These are phyloP conservation scores for Fraxinus latifolia DNA, from an alignment of 305 asterid species.

Conservation along the genomic window DNA sequence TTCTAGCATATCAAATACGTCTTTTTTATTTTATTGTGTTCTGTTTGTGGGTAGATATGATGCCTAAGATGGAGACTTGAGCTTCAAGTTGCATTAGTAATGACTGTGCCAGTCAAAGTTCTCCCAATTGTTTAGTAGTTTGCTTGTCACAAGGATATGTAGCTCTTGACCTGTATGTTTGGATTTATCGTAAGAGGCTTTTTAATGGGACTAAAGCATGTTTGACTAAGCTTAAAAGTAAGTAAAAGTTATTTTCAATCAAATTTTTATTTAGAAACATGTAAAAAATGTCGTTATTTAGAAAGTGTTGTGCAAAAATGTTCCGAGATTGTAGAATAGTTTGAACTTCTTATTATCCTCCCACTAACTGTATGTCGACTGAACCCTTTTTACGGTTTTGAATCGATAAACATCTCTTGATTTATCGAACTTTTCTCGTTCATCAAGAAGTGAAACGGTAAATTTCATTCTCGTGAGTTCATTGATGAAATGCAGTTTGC, in stretches of 20 bases:
- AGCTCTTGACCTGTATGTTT: background rate
- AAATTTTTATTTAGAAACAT: background rate
- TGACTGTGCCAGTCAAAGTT: constrained; percentile 17
- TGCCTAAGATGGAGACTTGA: background rate
- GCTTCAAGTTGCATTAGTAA: background rate
- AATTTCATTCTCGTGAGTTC: background rate
- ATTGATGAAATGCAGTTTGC: background rate
- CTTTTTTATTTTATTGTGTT: background rate
- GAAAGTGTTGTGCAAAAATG: background rate
- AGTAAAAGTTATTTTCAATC: background rate
- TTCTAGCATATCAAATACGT: background rate
- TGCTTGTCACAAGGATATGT: background rate
- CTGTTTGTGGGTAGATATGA: background rate
- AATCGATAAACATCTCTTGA: background rate
- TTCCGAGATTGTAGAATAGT: background rate
- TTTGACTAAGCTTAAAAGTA: background rate
- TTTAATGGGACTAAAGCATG: background rate
- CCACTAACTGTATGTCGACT: background rate
- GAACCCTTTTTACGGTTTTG: background rate
- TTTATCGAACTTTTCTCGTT: background rate
- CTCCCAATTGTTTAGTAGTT: constrained; percentile 1
- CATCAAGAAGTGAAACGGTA: background rate
- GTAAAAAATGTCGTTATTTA: no score
- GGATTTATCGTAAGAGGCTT: background rate
- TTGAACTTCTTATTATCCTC: background rate